Percentiles rank a stretch among this genome's conserved stretches.
These are phyloP conservation scores for Kitagawia praeruptora DNA, from an alignment of 129 eudicot species.

Conservation along the genomic window DNA sequence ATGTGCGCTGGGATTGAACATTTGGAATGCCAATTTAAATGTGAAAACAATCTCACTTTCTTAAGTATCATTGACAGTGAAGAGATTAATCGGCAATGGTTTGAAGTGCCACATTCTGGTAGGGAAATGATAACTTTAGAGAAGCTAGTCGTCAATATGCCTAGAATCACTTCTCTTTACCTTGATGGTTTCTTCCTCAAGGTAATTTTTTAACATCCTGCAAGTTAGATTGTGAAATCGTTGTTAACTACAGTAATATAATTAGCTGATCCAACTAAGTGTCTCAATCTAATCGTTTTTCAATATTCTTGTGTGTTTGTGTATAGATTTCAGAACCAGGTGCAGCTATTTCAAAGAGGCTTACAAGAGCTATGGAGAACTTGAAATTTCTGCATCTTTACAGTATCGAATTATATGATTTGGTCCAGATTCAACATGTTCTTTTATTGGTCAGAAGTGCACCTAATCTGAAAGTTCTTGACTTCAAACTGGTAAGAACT, in stretches of 20 bases:
- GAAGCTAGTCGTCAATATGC: neutral
- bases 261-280: neutral
- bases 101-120: neutral
- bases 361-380: neutral
- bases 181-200: neutral
- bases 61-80: neutral
- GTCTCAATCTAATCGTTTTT: too few species aligned
- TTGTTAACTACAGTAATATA: too few species aligned
- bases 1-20: neutral
- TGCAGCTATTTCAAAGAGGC: neutral
- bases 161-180: neutral
- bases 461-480: neutral
- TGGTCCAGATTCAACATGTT: neutral
- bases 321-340: neutral
- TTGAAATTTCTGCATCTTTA: neutral
- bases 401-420: too few species aligned
- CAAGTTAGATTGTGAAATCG: neutral
- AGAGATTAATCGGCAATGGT: neutral
- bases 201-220: neutral
- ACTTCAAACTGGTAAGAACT: neutral
- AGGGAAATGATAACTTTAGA: neutral
- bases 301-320: neutral
- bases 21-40: neutral
- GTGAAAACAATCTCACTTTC: neutral
- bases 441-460: neutral